phyloP scores from a whole-genome alignment of 257 asterid genomes.

The Henckelia pumila region DNA sequence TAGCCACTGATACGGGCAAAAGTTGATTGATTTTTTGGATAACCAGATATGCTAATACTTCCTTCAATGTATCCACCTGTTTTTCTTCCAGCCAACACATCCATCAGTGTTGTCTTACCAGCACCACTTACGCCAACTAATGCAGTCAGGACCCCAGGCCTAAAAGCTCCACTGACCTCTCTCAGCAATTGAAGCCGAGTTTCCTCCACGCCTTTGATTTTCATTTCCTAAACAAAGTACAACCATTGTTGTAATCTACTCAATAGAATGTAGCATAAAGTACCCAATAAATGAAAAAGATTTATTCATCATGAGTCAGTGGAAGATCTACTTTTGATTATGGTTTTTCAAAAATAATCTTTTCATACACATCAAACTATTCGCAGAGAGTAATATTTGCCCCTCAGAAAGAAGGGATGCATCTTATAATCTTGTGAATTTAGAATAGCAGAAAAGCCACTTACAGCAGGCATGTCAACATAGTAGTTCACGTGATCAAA shows the following conservation, averaged over 20 bases:
- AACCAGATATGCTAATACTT: slow-evolving; percentile 73
- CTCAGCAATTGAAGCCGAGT: slow-evolving; percentile 69
- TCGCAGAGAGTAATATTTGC: not conserved
- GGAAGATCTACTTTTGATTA: not conserved
- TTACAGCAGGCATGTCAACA: slow-evolving; percentile 92
- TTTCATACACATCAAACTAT: not conserved
- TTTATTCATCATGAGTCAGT: not conserved
- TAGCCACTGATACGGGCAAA: slow-evolving; percentile 87
- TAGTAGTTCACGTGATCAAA: slow-evolving; percentile 83
- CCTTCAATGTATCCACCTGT: slow-evolving; percentile 81
- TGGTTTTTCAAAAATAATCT: not conserved
- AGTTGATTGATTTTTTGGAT: slow-evolving; percentile 77
- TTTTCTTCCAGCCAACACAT: slow-evolving; percentile 86
- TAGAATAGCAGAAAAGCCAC: slow-evolving; percentile 27
- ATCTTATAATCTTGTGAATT: not conserved
- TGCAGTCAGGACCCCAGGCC: slow-evolving; percentile 87
- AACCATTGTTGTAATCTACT: not conserved
- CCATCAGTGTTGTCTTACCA: slow-evolving; percentile 89
- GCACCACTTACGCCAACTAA: slow-evolving; percentile 93
- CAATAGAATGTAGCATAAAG: not conserved
- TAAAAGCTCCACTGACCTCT: slow-evolving; percentile 80
- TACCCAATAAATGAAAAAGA: not conserved
- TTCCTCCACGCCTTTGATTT: slow-evolving; percentile 60
- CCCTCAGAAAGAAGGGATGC: not conserved
- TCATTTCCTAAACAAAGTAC: slow-evolving; percentile 66